A percentile compares a stretch with the other conserved stretches of the same genome.
Conservation (phyloP, 2,329 filamentous ascomycete genomes). For the Herpotrichia juniperi region DNA sequence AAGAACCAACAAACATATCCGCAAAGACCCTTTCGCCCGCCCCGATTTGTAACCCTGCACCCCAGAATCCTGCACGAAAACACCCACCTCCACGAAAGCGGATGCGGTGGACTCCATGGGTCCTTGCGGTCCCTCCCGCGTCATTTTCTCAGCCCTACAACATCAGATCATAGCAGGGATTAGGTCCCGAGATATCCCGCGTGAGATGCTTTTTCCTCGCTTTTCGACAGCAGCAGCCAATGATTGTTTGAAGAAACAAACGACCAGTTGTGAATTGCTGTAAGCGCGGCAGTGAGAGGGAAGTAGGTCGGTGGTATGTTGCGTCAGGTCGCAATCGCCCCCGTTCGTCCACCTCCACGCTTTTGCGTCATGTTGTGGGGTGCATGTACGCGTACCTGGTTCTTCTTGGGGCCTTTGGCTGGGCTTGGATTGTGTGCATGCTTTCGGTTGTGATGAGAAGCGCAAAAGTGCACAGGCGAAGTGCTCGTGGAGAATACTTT, state of each 20-base stretch:
- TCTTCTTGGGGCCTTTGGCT: no score
- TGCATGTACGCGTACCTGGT: background rate
- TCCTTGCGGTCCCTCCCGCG: constrained; percentile 1
- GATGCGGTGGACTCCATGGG: background rate
- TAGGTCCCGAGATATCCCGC: constrained; percentile 2
- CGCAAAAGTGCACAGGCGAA: no score
- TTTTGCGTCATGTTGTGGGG: background rate
- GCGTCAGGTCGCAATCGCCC: background rate
- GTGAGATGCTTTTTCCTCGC: background rate
- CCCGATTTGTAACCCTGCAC: no score
- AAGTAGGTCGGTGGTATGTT: background rate
- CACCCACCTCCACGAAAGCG: background rate
- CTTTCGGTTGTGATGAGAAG: no score
- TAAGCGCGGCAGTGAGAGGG: background rate
- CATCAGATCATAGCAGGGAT: background rate
- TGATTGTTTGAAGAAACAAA: background rate
- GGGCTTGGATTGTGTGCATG: no score
- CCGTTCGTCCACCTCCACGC: background rate
- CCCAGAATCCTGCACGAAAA: background rate
- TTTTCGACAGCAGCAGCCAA: background rate
- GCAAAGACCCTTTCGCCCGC: background rate
- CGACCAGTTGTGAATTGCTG: background rate
- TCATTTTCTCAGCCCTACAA: constrained; percentile 2
- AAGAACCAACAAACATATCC: background rate
- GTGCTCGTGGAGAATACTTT: no score